Evolutionary conservation across 2,329 filamentous ascomycete genomes (phyloP).

Genomic region (Exserohilum turcica): DNA sequence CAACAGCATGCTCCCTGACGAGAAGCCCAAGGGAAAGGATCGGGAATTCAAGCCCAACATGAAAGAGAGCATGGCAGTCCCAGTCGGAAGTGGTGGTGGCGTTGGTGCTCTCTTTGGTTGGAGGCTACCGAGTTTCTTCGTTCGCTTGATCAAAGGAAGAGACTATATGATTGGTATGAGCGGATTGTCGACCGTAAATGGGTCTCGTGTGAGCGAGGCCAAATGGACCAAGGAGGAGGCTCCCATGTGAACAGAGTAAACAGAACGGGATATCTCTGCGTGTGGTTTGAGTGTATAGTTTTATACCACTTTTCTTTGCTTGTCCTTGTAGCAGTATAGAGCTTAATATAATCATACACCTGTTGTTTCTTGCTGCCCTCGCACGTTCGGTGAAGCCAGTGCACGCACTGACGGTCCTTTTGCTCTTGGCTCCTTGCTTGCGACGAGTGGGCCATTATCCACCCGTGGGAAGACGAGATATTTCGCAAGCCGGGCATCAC

Average conservation of each 20-base stretch:
- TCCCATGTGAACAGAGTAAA: slow-evolving; percentile 14
- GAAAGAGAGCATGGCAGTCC: slow-evolving; percentile 38
- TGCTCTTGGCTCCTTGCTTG: not conserved
- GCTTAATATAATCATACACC: no score
- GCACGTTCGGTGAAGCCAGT: not conserved
- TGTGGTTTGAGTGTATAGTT: not conserved
- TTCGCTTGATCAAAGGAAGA: slow-evolving; percentile 50
- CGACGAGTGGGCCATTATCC: not conserved
- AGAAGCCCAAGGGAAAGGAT: slow-evolving; percentile 35
- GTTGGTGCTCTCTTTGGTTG: slow-evolving; percentile 47
- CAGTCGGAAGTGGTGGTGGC: slow-evolving; percentile 40
- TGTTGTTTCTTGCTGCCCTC: not conserved
- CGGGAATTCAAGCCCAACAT: slow-evolving; percentile 26
- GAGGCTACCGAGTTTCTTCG: slow-evolving; percentile 45
- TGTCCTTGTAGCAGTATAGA: not conserved
- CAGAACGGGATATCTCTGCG: not conserved
- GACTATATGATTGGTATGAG: slow-evolving; percentile 46
- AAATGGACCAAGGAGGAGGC: slow-evolving; percentile 34
- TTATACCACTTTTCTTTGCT: not conserved
- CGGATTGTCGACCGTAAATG: slow-evolving; percentile 16
- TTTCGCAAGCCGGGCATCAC: not conserved
- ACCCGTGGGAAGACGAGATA: not conserved
- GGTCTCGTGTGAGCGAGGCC: slow-evolving; percentile 32
- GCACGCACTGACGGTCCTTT: not conserved
- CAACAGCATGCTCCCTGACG: slow-evolving; percentile 21